These are phyloP conservation scores for Taphrina deformans DNA, from an alignment of 1,139 yeast genomes.

Conservation along the genomic window DNA sequence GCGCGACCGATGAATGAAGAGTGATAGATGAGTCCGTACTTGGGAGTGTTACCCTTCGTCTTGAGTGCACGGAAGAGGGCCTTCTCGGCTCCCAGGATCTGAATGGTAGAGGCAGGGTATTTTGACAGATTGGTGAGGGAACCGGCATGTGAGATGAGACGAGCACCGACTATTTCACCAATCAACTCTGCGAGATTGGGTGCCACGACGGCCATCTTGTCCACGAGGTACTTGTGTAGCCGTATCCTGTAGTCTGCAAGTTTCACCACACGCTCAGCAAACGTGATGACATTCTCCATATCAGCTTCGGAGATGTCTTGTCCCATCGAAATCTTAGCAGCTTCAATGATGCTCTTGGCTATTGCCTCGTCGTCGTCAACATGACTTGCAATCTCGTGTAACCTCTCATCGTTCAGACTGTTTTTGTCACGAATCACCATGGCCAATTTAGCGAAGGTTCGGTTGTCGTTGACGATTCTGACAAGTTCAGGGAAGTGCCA, in stretches of 20 bases:
- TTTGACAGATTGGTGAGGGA: constrained; percentile 90
- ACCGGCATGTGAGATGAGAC: constrained; percentile 97
- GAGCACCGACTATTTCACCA: constrained; percentile 98
- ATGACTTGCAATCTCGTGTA: constrained; percentile 84
- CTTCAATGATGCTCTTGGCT: constrained; percentile 87
- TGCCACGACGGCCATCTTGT: constrained; percentile 97
- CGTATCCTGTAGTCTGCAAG: constrained; percentile 94
- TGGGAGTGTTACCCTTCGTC: constrained; percentile 98
- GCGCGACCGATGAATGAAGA: constrained; percentile 98
- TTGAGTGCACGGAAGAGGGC: constrained; percentile 97
- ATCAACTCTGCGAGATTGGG: constrained; percentile 94
- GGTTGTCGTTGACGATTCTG: constrained; percentile 92
- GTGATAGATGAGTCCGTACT: constrained; percentile 95
- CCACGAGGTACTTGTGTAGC: constrained; percentile 79
- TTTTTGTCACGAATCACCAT: constrained; percentile 84
- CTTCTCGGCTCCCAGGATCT: constrained; percentile 98
- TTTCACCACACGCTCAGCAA: constrained; percentile 93
- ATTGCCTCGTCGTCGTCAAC: constrained; percentile 91
- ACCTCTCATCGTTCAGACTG: constrained; percentile 69
- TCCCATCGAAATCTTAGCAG: constrained; percentile 99
- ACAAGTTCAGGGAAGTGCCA: constrained; percentile 99
- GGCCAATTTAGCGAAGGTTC: constrained; percentile 76
- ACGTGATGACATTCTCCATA: constrained; percentile 76
- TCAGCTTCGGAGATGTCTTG: constrained; percentile 91
- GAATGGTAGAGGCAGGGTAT: constrained; percentile 98